A percentile compares a stretch with the other conserved stretches of the same genome.
Evolutionary conservation across 805 yeast species (phyloP).

Genomic region (Candida maris): DNA sequence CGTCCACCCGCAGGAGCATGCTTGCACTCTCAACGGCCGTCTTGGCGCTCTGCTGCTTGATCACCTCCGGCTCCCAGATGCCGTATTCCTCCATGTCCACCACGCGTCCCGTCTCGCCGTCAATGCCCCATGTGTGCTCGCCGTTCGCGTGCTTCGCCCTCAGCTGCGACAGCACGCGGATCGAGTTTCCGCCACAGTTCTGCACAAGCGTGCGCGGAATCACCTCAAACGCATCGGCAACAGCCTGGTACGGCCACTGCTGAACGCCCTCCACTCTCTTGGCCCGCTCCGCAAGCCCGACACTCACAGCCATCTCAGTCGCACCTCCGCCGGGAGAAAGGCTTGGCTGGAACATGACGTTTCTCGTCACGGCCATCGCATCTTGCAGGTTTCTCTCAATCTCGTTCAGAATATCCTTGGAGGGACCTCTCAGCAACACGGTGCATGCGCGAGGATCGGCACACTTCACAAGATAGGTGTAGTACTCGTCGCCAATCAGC

Average conservation of each 20-base stretch:
- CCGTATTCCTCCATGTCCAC: slow-evolving; percentile 96
- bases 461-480: slow-evolving; percentile 79
- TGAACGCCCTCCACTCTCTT: slow-evolving; percentile 90
- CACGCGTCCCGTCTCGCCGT: slow-evolving; percentile 90
- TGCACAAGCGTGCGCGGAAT: slow-evolving; percentile 96
- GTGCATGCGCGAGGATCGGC: slow-evolving; percentile 91
- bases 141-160: slow-evolving; percentile 98
- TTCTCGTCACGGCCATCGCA: slow-evolving; percentile 97
- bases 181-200: slow-evolving; percentile 97
- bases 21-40: slow-evolving; percentile 99
- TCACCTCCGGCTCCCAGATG: slow-evolving; percentile 98
- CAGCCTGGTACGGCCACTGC: slow-evolving; percentile 99
- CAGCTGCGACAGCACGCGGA: slow-evolving; percentile 80
- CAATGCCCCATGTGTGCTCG: slow-evolving; percentile 79
- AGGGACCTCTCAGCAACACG: slow-evolving; percentile 88
- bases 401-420: slow-evolving; percentile 94
- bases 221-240: slow-evolving; percentile 97
- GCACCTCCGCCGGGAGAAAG: slow-evolving; percentile 99
- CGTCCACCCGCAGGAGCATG: slow-evolving; percentile 91
- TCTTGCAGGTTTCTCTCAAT: slow-evolving; percentile 96
- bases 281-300: slow-evolving; percentile 82
- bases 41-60: slow-evolving; percentile 93
- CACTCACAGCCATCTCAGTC: slow-evolving; percentile 97
- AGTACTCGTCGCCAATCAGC: slow-evolving; percentile 96
- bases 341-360: slow-evolving; percentile 90